Evolutionary conservation across 345 rosid genomes (phyloP), one percentile per base, ranked within the genome.

Genomic region (Melaleuca quinquenervia): DNA sequence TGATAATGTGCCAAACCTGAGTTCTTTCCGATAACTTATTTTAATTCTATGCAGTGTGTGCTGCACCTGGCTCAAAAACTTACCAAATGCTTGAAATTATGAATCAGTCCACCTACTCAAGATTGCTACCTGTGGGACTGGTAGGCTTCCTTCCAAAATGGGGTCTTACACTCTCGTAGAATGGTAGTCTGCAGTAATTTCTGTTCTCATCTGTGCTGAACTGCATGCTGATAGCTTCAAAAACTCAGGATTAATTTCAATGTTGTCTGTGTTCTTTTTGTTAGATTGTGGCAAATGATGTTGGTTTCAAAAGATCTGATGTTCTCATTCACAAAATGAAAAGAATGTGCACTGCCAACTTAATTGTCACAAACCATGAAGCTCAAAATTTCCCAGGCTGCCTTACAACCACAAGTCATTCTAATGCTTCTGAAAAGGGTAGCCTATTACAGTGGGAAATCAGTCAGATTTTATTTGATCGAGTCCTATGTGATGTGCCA

Each of bases 41-140:
- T 84, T 51, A 51, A 48, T 50, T 56, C 51, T 87, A 70, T 83
- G 84, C 89, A 97, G 99, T 97, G 98, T 97, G 98, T 88, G 99
- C 99, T 83, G 99, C 98, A 36, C 99, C 99, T 78, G 99, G 99
- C 88, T 96, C 99, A 86, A 97, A 97, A 86, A 96, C 99, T 85
- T 97, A 96, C 87, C 98, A 97, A 89, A 89, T 97, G 87, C 98
- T 97, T 86, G 98, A 96, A 89, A 93, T 96, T 83, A 91, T 97
- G 44, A 93, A 96, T 87, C 94, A 92, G 50, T 92, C 96, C 60
- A 85, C 91, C 83, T 87, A 92, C 90, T 89, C 92, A 87, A 95
- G 95, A 90, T 87, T 90, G 41, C 89, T 96, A 54, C 96, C 98
- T 84, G 87, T 89, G 83, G 98, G 98, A 90, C 92, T 95, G 99